Evolutionary conservation across 1,139 yeast species (phyloP), one percentile per base, ranked within the genome.

Genomic region (Geotrichum fermentans): DNA sequence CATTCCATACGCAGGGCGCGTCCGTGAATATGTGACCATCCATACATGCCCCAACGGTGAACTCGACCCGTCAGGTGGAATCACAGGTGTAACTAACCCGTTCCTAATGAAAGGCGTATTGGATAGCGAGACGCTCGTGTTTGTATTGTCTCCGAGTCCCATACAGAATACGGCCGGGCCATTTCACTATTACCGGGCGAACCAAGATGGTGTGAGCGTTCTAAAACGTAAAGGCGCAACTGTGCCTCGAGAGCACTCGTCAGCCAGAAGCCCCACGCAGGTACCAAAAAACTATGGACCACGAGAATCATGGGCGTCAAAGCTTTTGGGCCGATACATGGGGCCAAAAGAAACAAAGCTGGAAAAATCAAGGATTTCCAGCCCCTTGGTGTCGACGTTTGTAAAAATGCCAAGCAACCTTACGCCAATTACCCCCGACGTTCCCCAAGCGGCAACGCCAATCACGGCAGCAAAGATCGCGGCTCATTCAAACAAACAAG

Each of bases 11-110:
- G 38, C 53, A 13, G 46, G 47, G 21, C 53, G 52, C 14, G 47
- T 58, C 14, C 47, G 59, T 7, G 64, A 60, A 26, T 60, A 60
- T 43, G 58, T 58, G 21, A 60, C 64, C 2, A 55, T 60, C 33
- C 61, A 60, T 30, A 55, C 62, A 10, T 40, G 47, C 18, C 47
- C 51, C 10, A 3, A 36, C 6, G 43, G 22, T 13, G 45, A 21
- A 3, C 39, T 33, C 13, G 43, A 37, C 16, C 11, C 45, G 7
- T 16, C 21, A 33, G 45, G 43, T 8, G 60, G 60, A 1, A 51
- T 60, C 8, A 48, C 51, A 11, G 64, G 64, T 2, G 47, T 60
- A 29, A 58, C 62, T 16, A 60, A 60, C 43, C 63, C 63, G 18
- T 46, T 58, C 17, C 50, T 60, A 26, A 44, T 58, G 26, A 45